Evolutionary conservation across 805 yeast genomes (phyloP), one percentile per base, ranked within the genome.

Genomic region (Candida mattraensis): DNA sequence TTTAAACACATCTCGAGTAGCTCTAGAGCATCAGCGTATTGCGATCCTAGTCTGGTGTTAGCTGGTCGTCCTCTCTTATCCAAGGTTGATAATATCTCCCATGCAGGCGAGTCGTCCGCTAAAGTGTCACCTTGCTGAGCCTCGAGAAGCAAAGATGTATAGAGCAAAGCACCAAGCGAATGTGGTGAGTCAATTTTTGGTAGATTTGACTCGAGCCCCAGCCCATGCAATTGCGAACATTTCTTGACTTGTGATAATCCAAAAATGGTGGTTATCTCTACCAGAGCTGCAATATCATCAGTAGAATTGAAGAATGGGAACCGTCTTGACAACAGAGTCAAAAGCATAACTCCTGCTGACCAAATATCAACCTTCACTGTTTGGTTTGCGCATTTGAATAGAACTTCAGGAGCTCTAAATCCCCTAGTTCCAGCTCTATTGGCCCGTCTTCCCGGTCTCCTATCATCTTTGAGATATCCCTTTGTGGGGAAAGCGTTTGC

Each of bases 391-490:
- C 97, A 88, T 56, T 87, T 87, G 61, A 87, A 72, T 36, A 89
- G 64, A 4, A 88, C 96, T 56, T 88, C 97, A 0, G 96, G 96
- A 0, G 97, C 96, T 48, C 97, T 70, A 54, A 88, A 88, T 0
- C 97, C 97, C 50, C 97, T 71, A 1, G 97, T 88, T 7, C 97
- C 97, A 12, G 99, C 99, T 50, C 99, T 78, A 53, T 93, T 93
- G 0, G 98, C 98, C 39, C 99, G 73, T 51, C 95, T 73, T 2
- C 93, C 86, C 0, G 94, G 84, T 50, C 98, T 70, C 32, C 77
- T 76, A 63, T 93, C 99, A 50, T 85, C 86, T 55, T 87, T 87
- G 7, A 88, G 83, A 54, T 85, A 87, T 2, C 96, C 91, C 60
- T 72, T 72, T 5, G 50, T 40, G 10, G 62, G 60, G 6, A 54